These are phyloP conservation scores for Astrocystis sublimbata DNA, from an alignment of 495 filamentous ascomycete genomes.

Conservation along the genomic window DNA sequence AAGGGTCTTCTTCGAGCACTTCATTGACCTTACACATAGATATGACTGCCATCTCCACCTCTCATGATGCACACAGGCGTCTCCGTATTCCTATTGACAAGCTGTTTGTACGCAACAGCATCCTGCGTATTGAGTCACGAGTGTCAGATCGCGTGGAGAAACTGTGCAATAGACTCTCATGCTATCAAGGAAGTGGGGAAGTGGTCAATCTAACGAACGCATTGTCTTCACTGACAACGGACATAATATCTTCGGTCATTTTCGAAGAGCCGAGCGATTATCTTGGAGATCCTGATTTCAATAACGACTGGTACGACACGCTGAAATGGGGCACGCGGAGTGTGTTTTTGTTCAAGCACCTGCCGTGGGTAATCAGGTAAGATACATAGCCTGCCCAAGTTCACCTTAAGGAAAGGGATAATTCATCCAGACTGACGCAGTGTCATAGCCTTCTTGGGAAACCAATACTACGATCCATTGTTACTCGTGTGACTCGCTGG, in stretches of 20 bases:
- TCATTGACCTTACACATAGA: background rate
- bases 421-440: background rate
- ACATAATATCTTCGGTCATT: constrained; percentile 7
- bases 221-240: constrained; percentile 6
- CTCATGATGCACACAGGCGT: background rate
- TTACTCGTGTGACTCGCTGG: constrained; percentile 1
- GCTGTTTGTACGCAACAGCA: background rate
- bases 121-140: constrained; percentile 3
- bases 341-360: constrained; percentile 3
- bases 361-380: constrained; percentile 5
- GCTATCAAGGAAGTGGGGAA: background rate
- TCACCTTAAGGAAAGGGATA: background rate
- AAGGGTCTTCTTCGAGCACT: background rate
- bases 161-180: background rate
- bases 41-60: background rate
- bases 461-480: background rate
- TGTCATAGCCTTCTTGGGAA: background rate
- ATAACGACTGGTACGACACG: constrained; percentile 5
- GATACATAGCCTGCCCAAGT: background rate
- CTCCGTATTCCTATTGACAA: background rate
- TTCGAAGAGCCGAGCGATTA: constrained; percentile 9
- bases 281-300: constrained; percentile 4
- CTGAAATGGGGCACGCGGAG: constrained; percentile 5
- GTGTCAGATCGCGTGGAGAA: background rate
- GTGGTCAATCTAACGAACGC: constrained; percentile 6